phyloP scores from a whole-genome alignment of 1,284 basidiomycete species.

The Heterobasidion annosum region DNA sequence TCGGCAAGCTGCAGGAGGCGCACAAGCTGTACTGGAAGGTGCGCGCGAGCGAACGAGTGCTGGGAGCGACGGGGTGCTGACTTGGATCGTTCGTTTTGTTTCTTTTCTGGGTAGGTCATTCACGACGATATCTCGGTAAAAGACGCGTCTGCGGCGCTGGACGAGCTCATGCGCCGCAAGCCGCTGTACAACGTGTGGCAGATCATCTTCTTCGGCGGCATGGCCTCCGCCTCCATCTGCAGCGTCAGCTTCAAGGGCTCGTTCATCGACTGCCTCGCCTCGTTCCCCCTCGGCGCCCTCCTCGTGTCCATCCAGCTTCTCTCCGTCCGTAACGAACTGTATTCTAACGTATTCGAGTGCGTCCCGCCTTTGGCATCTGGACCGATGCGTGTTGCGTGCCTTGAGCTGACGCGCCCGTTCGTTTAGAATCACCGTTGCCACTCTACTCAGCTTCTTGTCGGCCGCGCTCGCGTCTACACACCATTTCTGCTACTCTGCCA shows the following conservation, averaged over 20 bases:
- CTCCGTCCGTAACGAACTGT: constrained; percentile 73
- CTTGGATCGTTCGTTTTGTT: background rate
- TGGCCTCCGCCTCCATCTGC: constrained; percentile 78
- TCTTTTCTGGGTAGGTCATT: constrained; percentile 46
- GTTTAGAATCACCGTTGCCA: constrained; percentile 67
- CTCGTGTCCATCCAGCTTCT: constrained; percentile 72
- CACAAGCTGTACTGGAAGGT: constrained; percentile 80
- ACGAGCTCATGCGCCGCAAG: constrained; percentile 66
- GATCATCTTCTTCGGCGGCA: constrained; percentile 69
- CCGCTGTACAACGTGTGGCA: constrained; percentile 60
- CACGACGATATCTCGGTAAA: constrained; percentile 82
- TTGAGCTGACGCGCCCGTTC: background rate
- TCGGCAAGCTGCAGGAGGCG: constrained; percentile 72
- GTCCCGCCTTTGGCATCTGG: constrained; percentile 16
- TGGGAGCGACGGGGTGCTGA: background rate
- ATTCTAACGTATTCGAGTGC: constrained; percentile 80
- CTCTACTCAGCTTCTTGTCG: constrained; percentile 73
- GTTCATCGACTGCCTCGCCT: constrained; percentile 73
- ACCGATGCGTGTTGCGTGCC: background rate
- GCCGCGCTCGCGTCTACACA: constrained; percentile 67
- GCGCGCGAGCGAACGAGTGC: constrained; percentile 10
- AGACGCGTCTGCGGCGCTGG: constrained; percentile 67
- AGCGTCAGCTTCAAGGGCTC: constrained; percentile 65
- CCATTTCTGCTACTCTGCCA: constrained; percentile 79
- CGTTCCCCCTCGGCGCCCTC: constrained; percentile 75